These are phyloP conservation scores for Gloeopeniophorella convolvens DNA, from an alignment of 768 basidiomycete species.

Conservation along the genomic window DNA sequence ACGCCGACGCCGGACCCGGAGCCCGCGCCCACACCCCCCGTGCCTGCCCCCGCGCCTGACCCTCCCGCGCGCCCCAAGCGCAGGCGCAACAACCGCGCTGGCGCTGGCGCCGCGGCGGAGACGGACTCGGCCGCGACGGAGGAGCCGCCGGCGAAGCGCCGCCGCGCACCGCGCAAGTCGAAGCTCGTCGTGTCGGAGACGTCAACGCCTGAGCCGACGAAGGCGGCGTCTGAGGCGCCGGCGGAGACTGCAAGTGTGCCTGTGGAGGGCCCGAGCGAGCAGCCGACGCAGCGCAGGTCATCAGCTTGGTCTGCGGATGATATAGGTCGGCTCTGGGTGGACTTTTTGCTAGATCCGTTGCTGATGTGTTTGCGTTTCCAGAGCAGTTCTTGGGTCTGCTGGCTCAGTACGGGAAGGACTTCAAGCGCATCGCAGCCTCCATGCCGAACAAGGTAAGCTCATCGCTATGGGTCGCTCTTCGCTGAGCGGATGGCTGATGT, in stretches of 20 bases:
- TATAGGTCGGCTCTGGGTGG: slow-evolving; percentile 39
- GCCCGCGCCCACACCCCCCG: too few species aligned
- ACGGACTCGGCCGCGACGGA: slow-evolving; percentile 4
- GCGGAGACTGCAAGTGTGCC: background rate
- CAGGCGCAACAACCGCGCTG: slow-evolving; percentile 29
- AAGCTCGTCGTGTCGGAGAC: background rate
- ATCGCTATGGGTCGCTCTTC: background rate
- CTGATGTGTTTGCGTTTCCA: slow-evolving; percentile 21
- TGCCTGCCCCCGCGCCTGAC: too few species aligned
- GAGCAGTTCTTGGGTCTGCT: slow-evolving; percentile 51
- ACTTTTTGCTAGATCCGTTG: slow-evolving; percentile 12
- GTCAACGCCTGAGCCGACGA: background rate
- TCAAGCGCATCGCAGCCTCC: slow-evolving; percentile 59
- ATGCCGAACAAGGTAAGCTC: slow-evolving; percentile 53
- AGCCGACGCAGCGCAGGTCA: background rate
- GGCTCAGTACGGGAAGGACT: slow-evolving; percentile 57
- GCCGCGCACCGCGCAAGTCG: background rate
- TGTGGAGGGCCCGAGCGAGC: background rate
- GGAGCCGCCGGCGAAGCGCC: slow-evolving; percentile 10
- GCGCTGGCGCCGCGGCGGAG: slow-evolving; percentile 26
- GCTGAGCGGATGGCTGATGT: background rate
- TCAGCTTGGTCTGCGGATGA: slow-evolving; percentile 60
- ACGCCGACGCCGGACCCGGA: slow-evolving; percentile 72
- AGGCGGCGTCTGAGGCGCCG: background rate
- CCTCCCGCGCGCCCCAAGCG: slow-evolving; percentile 27